A percentile compares a stretch with the other conserved stretches of the same genome.
Evolutionary conservation across 2,329 filamentous ascomycete species (phyloP).

Genomic region (Colletotrichum sp.): DNA sequence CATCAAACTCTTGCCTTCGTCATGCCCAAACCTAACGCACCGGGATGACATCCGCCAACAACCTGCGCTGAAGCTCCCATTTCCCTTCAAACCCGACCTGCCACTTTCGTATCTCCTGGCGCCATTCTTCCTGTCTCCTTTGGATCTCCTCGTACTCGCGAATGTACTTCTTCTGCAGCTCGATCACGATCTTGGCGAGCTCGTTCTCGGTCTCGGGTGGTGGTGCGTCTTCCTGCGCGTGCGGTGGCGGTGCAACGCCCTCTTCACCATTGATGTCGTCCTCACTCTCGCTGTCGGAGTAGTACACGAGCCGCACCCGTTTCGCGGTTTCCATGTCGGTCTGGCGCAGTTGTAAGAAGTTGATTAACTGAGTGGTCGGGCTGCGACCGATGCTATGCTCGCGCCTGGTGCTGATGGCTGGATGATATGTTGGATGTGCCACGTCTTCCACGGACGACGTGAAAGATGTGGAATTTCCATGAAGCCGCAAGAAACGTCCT

Average conservation of each 20-base stretch:
- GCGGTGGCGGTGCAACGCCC: background rate
- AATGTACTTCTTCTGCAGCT: background rate
- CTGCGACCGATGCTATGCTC: background rate
- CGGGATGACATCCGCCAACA: background rate
- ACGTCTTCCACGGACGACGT: background rate
- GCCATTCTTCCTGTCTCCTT: background rate
- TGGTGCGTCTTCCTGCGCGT: background rate
- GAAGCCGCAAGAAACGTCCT: background rate
- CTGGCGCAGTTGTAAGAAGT: background rate
- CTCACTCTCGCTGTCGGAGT: background rate
- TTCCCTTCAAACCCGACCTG: background rate
- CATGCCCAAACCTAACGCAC: background rate
- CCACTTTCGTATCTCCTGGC: background rate
- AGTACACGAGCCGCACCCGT: background rate
- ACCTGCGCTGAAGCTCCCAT: slow-evolving; percentile 1
- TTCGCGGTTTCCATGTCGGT: accelerated
- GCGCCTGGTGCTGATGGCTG: background rate
- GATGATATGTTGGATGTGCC: background rate
- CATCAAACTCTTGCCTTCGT: background rate
- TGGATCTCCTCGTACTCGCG: background rate
- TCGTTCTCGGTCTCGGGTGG: background rate
- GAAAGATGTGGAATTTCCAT: background rate
- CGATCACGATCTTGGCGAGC: background rate
- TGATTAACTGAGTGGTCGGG: background rate
- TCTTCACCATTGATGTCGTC: no score